phyloP scores from a whole-genome alignment of 768 basidiomycete species.

The Hygrocybe punicea region DNA sequence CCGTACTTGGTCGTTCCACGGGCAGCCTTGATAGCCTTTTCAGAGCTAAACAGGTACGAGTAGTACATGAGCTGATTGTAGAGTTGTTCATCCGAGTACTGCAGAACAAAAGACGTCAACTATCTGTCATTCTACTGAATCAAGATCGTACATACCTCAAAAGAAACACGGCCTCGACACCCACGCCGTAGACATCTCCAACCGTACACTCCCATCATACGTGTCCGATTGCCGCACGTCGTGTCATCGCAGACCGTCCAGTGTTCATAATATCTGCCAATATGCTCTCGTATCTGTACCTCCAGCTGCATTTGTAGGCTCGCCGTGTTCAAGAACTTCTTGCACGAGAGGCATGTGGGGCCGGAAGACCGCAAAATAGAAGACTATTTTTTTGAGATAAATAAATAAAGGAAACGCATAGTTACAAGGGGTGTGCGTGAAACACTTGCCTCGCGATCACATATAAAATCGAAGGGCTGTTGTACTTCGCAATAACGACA shows the following conservation, averaged over 20 bases:
- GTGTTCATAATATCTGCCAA: slow-evolving; percentile 81
- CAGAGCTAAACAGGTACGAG: slow-evolving; percentile 68
- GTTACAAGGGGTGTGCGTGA: not conserved
- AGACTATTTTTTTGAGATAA: slow-evolving; percentile 41
- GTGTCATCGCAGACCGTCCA: slow-evolving; percentile 87
- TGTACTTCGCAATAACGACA: slow-evolving; percentile 72
- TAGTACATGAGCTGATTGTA: slow-evolving; percentile 92
- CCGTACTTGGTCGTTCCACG: slow-evolving; percentile 45
- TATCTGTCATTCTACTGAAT: not conserved
- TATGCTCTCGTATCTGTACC: slow-evolving; percentile 71
- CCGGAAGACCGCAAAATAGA: slow-evolving; percentile 66
- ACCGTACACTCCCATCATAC: slow-evolving; percentile 93
- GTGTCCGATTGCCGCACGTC: slow-evolving; percentile 78
- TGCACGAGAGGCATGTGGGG: slow-evolving; percentile 67
- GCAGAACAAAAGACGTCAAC: slow-evolving; percentile 8
- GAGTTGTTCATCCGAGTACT: slow-evolving; percentile 82
- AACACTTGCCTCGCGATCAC: slow-evolving; percentile 52
- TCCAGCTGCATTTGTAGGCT: slow-evolving; percentile 85
- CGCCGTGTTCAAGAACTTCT: slow-evolving; percentile 45
- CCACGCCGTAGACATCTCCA: slow-evolving; percentile 67
- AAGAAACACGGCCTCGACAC: slow-evolving; percentile 67
- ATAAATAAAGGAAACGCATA: slow-evolving; percentile 1
- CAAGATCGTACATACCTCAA: slow-evolving; percentile 59
- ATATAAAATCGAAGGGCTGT: slow-evolving; percentile 55
- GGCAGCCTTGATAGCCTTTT: slow-evolving; percentile 55